phyloP scores from a whole-genome alignment of 2,329 filamentous ascomycete species.

The Aotearoamyces nothofagi region DNA sequence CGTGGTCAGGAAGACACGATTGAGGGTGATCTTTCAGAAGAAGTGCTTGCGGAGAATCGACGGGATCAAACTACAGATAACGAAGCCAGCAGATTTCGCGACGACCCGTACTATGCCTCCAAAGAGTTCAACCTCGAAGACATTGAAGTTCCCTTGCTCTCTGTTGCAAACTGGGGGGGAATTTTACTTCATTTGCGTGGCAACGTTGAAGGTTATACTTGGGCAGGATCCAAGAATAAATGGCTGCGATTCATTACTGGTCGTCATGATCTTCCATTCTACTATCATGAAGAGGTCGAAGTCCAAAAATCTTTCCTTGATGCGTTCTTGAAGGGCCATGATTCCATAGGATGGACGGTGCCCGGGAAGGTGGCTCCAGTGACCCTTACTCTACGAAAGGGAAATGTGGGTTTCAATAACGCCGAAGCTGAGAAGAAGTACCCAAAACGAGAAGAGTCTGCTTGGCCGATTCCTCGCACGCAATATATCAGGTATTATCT shows the following conservation, averaged over 20 bases:
- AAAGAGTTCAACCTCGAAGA: constrained; percentile 43
- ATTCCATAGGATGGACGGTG: constrained; percentile 42
- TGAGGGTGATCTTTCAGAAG: constrained; percentile 40
- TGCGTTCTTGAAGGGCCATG: constrained; percentile 54
- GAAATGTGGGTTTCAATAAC: constrained; percentile 52
- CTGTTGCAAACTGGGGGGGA: constrained; percentile 57
- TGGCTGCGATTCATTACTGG: constrained; percentile 57
- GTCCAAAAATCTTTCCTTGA: constrained; percentile 53
- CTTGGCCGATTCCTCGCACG: constrained; percentile 54
- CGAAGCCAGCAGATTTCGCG: constrained; percentile 36
- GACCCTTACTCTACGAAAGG: constrained; percentile 45
- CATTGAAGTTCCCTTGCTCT: constrained; percentile 51
- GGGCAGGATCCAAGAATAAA: constrained; percentile 51
- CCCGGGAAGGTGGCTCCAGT: constrained; percentile 44
- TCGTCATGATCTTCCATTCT: constrained; percentile 58
- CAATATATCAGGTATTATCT: constrained; percentile 47
- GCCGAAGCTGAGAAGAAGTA: constrained; percentile 42
- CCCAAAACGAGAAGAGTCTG: constrained; percentile 36
- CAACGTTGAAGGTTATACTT: constrained; percentile 48
- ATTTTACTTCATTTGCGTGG: constrained; percentile 54
- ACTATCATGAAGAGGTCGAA: constrained; percentile 53
- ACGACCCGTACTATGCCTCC: constrained; percentile 20
- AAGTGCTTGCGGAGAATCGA: constrained; percentile 23
- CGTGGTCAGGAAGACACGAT: constrained; percentile 29
- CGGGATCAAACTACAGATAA: constrained; percentile 29